Base-by-base conservation (phyloP, 164 flowering plant species). In the Aristolochia contorta region DNA sequence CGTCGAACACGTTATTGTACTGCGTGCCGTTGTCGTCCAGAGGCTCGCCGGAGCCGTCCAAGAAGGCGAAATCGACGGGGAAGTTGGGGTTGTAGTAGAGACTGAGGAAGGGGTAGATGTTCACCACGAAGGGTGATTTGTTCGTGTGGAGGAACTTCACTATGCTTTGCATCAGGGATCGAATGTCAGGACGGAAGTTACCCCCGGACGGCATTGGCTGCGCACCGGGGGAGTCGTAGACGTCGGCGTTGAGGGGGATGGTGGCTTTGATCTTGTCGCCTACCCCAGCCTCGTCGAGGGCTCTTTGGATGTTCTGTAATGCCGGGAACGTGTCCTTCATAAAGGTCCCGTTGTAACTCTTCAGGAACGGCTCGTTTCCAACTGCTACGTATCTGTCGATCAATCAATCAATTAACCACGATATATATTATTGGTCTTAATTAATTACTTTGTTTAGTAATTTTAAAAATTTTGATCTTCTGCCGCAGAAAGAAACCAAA, bases 101-200 rank as follows among this genome's bases (percentile, higher is more conserved):
- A 58, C 97, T 89, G 23, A 92, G 81, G 79, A 85, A 92, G 4
- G 97, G 98, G 53, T 92, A 92, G 54, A 92, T 92, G 77, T 92
- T 92, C 3, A 92, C 86, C 0, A 87, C 66, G 64, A 92, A 89
- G 0, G 91, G 91, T 3, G 90, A 74, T 0, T 78, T 73, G 70
- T 83, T 81, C 51, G 74, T 47, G 53, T 66, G 56, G 47, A 89
- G 71, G 69, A 82, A 87, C 48, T 75, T 62, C 32, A 83, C 85
- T 18, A 89, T 85, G 21, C 81, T 65, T 0, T 63, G 56, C 98
- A 89, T 89, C 19, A 77, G 74, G n/a, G 21, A 60, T 54, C 64
- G 73, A 25, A 92, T 79, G 67, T 92, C 91, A 9, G 60, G n/a
- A 0, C 97, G 80, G 62, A 89, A 92, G 48, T 78, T 64, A 20